Percentiles rank a stretch among this genome's conserved stretches.
Evolutionary conservation across 1,139 yeast species (phyloP).

Genomic region (Saccharomyces hybrid): DNA sequence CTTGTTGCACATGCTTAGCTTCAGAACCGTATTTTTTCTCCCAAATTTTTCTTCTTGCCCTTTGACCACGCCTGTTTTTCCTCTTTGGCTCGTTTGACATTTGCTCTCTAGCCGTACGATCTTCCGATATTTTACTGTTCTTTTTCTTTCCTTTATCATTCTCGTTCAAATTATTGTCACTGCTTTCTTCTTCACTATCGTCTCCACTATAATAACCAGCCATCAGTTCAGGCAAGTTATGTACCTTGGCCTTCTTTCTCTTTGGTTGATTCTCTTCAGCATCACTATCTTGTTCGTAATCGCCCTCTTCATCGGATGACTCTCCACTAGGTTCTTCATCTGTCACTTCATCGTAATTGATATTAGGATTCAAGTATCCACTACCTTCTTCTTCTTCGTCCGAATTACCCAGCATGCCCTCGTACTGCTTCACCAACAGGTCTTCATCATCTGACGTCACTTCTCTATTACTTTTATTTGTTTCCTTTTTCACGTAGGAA

Average conservation of each 20-base stretch:
- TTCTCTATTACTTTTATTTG: slow-evolving; percentile 30
- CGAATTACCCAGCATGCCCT: slow-evolving; percentile 47
- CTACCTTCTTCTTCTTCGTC: slow-evolving; percentile 38
- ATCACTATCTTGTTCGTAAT: slow-evolving; percentile 25
- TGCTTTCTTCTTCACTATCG: slow-evolving; percentile 44
- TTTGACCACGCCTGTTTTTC: slow-evolving; percentile 90
- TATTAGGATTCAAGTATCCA: slow-evolving; percentile 34
- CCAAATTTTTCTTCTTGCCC: slow-evolving; percentile 96
- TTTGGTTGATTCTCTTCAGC: slow-evolving; percentile 36
- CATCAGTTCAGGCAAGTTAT: slow-evolving; percentile 59
- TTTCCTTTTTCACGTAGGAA: slow-evolving; percentile 17
- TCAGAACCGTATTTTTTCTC: slow-evolving; percentile 74
- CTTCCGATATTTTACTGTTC: background rate
- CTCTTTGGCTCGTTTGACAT: slow-evolving; percentile 38
- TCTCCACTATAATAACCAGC: slow-evolving; percentile 73
- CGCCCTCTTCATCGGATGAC: slow-evolving; percentile 43
- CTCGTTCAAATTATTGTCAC: slow-evolving; percentile 42
- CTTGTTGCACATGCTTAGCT: slow-evolving; percentile 77
- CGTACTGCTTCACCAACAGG: slow-evolving; percentile 35
- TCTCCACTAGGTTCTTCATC: slow-evolving; percentile 56
- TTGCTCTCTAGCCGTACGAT: slow-evolving; percentile 42
- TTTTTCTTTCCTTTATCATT: slow-evolving; percentile 21
- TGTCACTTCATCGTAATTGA: slow-evolving; percentile 46
- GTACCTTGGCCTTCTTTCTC: slow-evolving; percentile 18
- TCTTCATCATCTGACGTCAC: slow-evolving; percentile 8